These are phyloP conservation scores for Lactuca sativa DNA, from an alignment of 129 eudicot species.

Conservation along the genomic window DNA sequence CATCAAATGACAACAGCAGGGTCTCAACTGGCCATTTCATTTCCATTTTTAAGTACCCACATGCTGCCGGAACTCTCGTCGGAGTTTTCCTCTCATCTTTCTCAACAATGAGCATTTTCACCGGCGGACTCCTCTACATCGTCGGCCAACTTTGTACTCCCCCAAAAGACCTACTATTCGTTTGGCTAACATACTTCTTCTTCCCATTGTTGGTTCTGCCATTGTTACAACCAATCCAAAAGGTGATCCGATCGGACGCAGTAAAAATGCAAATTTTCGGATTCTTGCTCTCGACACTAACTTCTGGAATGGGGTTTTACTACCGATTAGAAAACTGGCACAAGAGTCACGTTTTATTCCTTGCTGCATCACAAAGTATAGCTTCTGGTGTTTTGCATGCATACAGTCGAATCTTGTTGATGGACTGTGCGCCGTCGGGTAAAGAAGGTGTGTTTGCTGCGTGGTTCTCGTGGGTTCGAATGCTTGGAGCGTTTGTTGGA, in stretches of 20 bases:
- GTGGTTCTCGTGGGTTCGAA: conserved; percentile 78
- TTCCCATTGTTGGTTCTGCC: conserved; percentile 61
- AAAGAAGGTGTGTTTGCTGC: conserved; percentile 75
- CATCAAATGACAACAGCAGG: background rate
- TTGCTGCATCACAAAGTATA: conserved; percentile 54
- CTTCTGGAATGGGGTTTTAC: conserved; percentile 72
- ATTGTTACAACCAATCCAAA: conserved; percentile 57
- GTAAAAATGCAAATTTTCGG: conserved; percentile 83
- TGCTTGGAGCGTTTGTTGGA: conserved; percentile 65
- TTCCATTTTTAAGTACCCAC: conserved; percentile 74
- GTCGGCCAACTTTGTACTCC: conserved; percentile 50
- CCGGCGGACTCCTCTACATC: conserved; percentile 54
- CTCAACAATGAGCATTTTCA: conserved; percentile 64
- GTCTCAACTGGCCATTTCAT: conserved; percentile 38
- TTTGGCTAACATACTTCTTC: conserved; percentile 62
- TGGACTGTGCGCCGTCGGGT: conserved; percentile 77
- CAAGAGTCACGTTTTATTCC: conserved; percentile 35
- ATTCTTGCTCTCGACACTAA: conserved; percentile 43
- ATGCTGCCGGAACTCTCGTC: conserved; percentile 63
- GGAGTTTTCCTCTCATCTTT: conserved; percentile 73
- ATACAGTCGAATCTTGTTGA: conserved; percentile 56
- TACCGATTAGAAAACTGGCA: conserved; percentile 47
- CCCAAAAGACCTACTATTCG: conserved; percentile 34
- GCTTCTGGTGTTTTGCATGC: conserved; percentile 64
- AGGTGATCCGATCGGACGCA: conserved; percentile 61